Conservation (phyloP, 257 asterid species). For the Oldenlandia corymbosa region DNA sequence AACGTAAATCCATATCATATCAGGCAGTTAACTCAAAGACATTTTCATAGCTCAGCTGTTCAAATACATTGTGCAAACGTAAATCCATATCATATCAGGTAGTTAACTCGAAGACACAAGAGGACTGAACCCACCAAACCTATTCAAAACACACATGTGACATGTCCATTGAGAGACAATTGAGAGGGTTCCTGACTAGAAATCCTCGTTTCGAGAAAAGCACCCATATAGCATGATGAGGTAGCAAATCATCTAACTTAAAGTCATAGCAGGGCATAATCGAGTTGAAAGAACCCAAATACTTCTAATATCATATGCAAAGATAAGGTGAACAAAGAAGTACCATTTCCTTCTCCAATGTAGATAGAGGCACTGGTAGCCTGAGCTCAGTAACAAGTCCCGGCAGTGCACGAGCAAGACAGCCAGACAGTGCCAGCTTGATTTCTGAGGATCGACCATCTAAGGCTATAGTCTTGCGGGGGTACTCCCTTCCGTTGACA, state of each 20-base stretch:
- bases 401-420: constrained; percentile 84
- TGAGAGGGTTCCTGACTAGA: background rate
- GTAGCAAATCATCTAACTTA: background rate
- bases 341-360: constrained; percentile 81
- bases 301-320: background rate
- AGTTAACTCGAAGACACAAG: background rate
- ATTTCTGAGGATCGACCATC: constrained; percentile 86
- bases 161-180: background rate
- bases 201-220: too few species aligned
- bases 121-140: background rate
- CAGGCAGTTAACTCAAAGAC: background rate
- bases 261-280: background rate
- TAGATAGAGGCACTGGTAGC: constrained; percentile 69
- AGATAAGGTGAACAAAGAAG: constrained; percentile 7
- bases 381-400: constrained; percentile 76
- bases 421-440: constrained; percentile 68
- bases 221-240: background rate
- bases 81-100: too few species aligned
- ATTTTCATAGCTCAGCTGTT: background rate
- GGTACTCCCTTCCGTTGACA: constrained; percentile 83
- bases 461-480: constrained; percentile 41
- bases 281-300: background rate
- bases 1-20: background rate
- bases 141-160: background rate
- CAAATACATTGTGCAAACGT: background rate